Conservation (phyloP, 345 rosid genomes). For the Populus pruinosa region DNA sequence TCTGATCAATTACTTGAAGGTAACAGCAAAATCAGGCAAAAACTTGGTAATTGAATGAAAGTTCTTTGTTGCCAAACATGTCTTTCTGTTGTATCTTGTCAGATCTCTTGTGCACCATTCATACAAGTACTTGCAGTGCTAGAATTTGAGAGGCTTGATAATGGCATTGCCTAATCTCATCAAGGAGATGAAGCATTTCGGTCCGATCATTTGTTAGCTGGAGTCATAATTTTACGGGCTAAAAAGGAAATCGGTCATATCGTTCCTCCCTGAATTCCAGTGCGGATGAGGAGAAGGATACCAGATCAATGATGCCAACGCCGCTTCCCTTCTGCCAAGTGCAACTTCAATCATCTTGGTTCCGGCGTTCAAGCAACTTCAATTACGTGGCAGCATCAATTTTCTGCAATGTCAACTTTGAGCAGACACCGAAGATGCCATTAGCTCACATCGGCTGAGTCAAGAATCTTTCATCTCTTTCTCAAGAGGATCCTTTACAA, state of each 20-base stretch:
- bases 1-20: neutral
- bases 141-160: neutral
- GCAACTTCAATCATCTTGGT: neutral
- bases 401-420: neutral
- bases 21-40: neutral
- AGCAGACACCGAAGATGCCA: neutral
- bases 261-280: neutral
- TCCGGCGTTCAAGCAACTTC: neutral
- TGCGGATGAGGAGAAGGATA: neutral
- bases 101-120: neutral
- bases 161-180: neutral
- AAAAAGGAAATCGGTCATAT: neutral
- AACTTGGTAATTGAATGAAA: neutral
- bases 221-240: neutral
- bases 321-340: neutral
- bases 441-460: no score
- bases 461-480: no score
- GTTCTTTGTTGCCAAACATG: neutral
- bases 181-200: slow-evolving; percentile 54
- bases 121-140: neutral
- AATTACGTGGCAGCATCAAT: neutral
- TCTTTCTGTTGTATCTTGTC: neutral
- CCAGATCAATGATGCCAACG: no score
- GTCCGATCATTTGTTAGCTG: slow-evolving; percentile 29
- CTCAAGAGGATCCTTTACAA: no score